Percentiles rank a stretch among this genome's conserved stretches.
phyloP scores from a whole-genome alignment of 169 alveolate genomes.

The Plasmodium berghei region DNA sequence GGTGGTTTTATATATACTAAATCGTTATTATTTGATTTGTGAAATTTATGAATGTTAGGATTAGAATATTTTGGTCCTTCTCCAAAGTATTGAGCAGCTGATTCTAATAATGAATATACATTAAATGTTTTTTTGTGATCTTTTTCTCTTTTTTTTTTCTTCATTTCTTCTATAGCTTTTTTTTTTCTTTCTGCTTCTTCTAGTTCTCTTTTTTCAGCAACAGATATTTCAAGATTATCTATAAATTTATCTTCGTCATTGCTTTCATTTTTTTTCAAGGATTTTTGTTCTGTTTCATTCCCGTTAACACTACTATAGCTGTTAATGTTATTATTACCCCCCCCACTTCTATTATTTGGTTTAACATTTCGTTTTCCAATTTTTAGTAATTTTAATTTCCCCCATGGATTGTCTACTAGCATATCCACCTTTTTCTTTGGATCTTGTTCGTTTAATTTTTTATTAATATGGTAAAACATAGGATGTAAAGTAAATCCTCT shows the following conservation, averaged over 20 bases:
- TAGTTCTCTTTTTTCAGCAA: conserved; percentile 9
- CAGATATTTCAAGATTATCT: neutral
- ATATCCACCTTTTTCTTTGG: conserved; percentile 3
- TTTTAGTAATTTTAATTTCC: conserved; percentile 48
- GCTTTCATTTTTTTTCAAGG: neutral
- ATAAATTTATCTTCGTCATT: conserved; percentile 1
- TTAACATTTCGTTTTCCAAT: conserved; percentile 27
- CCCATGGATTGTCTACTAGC: conserved; percentile 51
- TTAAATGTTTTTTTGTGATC: conserved; percentile 47
- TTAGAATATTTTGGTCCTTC: conserved; percentile 77
- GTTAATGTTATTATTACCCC: neutral
- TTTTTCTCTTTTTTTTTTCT: conserved; percentile 67
- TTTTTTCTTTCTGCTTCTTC: conserved; percentile 24
- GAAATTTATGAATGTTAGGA: conserved; percentile 68
- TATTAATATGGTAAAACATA: conserved; percentile 67
- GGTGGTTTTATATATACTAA: conserved; percentile 75
- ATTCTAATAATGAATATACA: conserved; percentile 58
- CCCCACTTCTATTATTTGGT: conserved; percentile 3
- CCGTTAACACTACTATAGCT: neutral
- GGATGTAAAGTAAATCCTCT: conserved; percentile 76
- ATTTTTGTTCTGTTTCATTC: conserved; percentile 9
- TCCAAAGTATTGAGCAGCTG: conserved; percentile 75
- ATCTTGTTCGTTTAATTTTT: conserved; percentile 41
- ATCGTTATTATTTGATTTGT: conserved; percentile 64
- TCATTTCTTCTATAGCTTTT: conserved; percentile 72